Percentiles rank a stretch among this genome's conserved stretches.
Conservation (phyloP, 768 basidiomycete species). For the Gymnopilus junonius region DNA sequence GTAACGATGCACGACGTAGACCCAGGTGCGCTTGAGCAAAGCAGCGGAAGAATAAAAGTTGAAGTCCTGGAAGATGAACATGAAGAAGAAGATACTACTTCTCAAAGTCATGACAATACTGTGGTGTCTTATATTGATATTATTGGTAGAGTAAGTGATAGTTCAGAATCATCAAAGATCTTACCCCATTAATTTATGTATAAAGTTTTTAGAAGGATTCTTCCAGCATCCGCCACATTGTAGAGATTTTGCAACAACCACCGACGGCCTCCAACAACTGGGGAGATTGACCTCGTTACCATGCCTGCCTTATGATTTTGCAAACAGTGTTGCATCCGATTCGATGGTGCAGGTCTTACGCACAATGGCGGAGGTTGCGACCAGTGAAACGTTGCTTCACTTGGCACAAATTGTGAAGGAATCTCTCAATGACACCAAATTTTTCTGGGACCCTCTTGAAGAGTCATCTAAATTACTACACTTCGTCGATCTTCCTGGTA, state of each 20-base stretch:
- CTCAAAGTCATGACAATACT: constrained; percentile 71
- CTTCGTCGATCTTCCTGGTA: constrained; percentile 59
- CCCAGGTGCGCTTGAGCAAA: constrained; percentile 9
- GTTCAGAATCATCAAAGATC: not conserved
- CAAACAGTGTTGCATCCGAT: constrained; percentile 82
- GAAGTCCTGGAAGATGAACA: constrained; percentile 20
- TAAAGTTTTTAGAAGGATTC: constrained; percentile 91
- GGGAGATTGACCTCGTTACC: constrained; percentile 81
- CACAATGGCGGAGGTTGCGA: constrained; percentile 87
- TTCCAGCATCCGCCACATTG: constrained; percentile 92
- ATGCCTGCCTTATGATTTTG: constrained; percentile 89
- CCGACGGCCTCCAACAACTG: constrained; percentile 75
- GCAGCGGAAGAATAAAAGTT: constrained; percentile 19
- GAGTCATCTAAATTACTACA: constrained; percentile 66
- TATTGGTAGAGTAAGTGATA: constrained; percentile 65
- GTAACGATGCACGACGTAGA: constrained; percentile 52
- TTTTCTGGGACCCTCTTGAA: constrained; percentile 65
- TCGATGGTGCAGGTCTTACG: constrained; percentile 89
- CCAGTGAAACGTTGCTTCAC: constrained; percentile 72
- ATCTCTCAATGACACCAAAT: constrained; percentile 69
- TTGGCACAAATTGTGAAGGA: constrained; percentile 71
- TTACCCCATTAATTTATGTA: not conserved
- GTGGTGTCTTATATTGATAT: constrained; percentile 82
- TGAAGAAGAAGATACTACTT: constrained; percentile 25
- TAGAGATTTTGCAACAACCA: constrained; percentile 81